Base-by-base conservation (phyloP, 2,329 filamentous ascomycete genomes). In the Fusarium oxysporum region DNA sequence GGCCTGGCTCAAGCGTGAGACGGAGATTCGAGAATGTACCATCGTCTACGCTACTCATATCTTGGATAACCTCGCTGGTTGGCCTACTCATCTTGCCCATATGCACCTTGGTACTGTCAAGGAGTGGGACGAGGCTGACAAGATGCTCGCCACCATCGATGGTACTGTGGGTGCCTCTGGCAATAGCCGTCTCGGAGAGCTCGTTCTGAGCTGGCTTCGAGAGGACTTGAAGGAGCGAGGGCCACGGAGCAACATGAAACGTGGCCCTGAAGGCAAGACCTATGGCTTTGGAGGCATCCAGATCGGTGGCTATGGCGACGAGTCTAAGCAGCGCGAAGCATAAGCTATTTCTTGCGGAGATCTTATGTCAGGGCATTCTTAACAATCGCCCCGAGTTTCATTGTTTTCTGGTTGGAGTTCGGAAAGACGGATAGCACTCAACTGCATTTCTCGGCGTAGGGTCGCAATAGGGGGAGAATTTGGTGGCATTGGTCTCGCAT, bases 41-140 rank as follows among this genome's bases (percentile, higher is more conserved):
- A 93, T 99, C 77, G 95, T 99, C 35, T 99, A 99, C 81, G 96
- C 96, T 12, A 99, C 96, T 19, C 96, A 99, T 82, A 98, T 99
- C 72, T 84, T 99, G 75, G 96, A 99, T 80, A 98, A 98, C 81
- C 85, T 99, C 56, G 95, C 95, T 1, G 91, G 92, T 25, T 99
- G 96, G 96, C 96, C 96, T 11, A 97, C 93, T 2, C 95, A 99
- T 83, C 86, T 99, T 41, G 95, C 97, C 55, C 96, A 98, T 81
- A 98, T 99, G 96, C 92, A 95, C 80, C 82, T 97, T 51, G 96
- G 96, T 33, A 90, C 88, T 70, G 92, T 98, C 71, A 95, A 94
- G 86, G 93, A 97, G 82, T 97, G 92, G 91, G 96, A 95, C 3
- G 84, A 85, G 40, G 90, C 96, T 48, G 90, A 92, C 61, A 84